Base-by-base conservation (phyloP, 2,329 filamentous ascomycete genomes). In the Phialophora expanda region DNA sequence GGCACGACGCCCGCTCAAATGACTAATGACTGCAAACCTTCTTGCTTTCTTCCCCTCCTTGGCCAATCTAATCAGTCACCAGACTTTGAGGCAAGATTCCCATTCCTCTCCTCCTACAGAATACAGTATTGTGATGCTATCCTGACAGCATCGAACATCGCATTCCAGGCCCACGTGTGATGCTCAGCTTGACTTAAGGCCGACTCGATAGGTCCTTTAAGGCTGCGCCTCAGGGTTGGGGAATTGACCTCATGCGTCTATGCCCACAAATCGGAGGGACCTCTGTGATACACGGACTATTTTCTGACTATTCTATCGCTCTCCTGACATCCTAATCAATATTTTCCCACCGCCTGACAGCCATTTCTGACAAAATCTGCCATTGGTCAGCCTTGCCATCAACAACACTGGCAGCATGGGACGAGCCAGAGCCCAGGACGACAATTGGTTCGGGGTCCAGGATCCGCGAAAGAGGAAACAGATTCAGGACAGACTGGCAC, bases 401-500 rank as follows among this genome's bases (percentile, higher is more conserved):
- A 14, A n/a, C 12, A 41, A 28, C 11, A 24, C 41, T 34, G 24
- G 20, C 38, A 44, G 38, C 28, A 65, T 65, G 62, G 56, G 56
- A 20, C 54, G 56, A 61, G 56, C 62, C n/a, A 60, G 41, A 28
- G 56, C 41, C 14, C 54, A 51, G 30, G 64, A 66, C 20, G 64
- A 68, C 61, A 65, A 69, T 32, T 79, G 77, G 77, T 73, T 73
- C 50, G 70, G 72, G 24, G 72, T 78, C 32, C 60, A 74, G 50
- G 76, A 78, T 61, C 73, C 74, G 8, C 76, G 73, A 64, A 75
- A 78, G 65, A 72, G 77, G 32, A 79, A 79, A 69, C 75, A 77
- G 54, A 78, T 78, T 20, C 77, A 79, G 68, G 77, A 79, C 65
- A 72, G 76, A 55, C 66, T 78, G 46, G 77, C 77, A 34, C 77